Base-by-base conservation (phyloP, 495 filamentous ascomycete species). In the Articulospora tetracladia region DNA sequence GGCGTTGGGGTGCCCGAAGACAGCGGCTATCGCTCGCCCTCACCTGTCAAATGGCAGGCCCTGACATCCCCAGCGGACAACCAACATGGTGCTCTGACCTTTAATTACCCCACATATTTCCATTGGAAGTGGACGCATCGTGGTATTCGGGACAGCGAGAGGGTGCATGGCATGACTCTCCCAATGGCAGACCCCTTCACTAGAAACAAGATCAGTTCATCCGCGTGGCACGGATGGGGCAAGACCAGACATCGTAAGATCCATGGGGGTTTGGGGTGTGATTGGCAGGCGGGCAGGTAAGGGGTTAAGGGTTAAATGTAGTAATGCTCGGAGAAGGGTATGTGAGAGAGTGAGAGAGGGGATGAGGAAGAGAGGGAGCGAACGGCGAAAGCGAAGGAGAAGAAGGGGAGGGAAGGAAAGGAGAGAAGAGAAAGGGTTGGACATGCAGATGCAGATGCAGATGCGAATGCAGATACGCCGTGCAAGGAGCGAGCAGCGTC, bases 151-250 rank as follows among this genome's bases (percentile, higher is more conserved):
- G 15, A 11, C 30, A 50, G 47, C 3, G 19, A 19, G 56, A 23
- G 56, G 44, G 46, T 58, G 55, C 55, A 58, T 51, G 55, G 23
- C 55, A 24, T 56, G 19, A 1, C 17, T 32, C 44, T 3, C 25
- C 28, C 47, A 20, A 59, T 59, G 34, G 22, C 26, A 23, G 1
- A 50, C 48, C 19, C 0, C 4, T 27, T 32, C 27, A 36, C n/a
- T 7, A 48, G 17, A n/a, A 44, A 28, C 25, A 24, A n/a, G 24
- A 57, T 32, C 55, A 57, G 44, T n/a, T 32, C 24, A 48, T 24
- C 49, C 41, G 39, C 15, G n/a, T 28, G 55, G 55, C 41, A 28
- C 25, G 27, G 44, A 26, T 57, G 39, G 25, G 55, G 39, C 55
- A 36, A 22, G 15, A 17, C n/a, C n/a, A n/a, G n/a, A 44, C 39